Conservation (phyloP, 1,139 yeast genomes). For the Kodamaea fungicola region DNA sequence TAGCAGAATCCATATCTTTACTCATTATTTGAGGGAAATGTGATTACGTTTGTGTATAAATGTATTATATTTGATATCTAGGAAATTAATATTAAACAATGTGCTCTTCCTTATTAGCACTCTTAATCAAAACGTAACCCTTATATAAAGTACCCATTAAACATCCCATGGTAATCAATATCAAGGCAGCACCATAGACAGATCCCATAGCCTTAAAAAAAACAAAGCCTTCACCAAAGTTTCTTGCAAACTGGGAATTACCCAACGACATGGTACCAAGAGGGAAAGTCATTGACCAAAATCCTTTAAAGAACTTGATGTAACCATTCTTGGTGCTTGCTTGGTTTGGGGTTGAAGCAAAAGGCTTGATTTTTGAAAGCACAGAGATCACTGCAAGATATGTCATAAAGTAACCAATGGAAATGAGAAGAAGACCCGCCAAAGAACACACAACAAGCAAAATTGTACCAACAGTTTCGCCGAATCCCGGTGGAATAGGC, state of each 20-base stretch:
- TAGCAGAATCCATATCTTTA: too few species aligned
- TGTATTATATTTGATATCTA: too few species aligned
- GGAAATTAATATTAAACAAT: constrained; percentile 3
- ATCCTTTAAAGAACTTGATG: constrained; percentile 52
- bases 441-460: constrained; percentile 22
- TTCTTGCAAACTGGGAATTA: constrained; percentile 44
- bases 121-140: constrained; percentile 1
- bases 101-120: constrained; percentile 3
- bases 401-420: constrained; percentile 24
- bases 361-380: constrained; percentile 19
- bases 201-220: constrained; percentile 62
- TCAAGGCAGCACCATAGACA: constrained; percentile 51
- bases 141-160: constrained; percentile 23
- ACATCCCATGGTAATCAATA: constrained; percentile 35
- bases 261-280: constrained; percentile 77
- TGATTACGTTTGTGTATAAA: too few species aligned
- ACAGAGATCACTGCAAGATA: constrained; percentile 16
- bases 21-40: too few species aligned
- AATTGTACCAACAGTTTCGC: constrained; percentile 13
- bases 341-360: constrained; percentile 16
- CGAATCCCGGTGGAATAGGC: constrained; percentile 1
- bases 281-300: constrained; percentile 92
- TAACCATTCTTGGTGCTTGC: constrained; percentile 20
- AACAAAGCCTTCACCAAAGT: constrained; percentile 38
- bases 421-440: constrained; percentile 14